Conservation (phyloP, 257 asterid species). For the Nicotiana knightiana region DNA sequence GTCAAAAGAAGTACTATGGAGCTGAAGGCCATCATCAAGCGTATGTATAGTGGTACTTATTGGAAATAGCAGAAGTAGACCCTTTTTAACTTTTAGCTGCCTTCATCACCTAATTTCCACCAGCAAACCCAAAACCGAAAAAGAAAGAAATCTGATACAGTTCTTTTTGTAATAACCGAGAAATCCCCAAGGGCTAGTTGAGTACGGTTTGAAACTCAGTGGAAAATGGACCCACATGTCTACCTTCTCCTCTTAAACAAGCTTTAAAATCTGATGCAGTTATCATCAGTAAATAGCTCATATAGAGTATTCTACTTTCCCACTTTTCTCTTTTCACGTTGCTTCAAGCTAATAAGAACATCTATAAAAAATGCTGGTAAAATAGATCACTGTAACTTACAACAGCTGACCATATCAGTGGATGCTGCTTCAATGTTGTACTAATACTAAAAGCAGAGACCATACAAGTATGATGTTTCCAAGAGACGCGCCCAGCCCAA, state of each 20-base stretch:
- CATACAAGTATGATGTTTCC: conserved; percentile 89
- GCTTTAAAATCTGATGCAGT: neutral
- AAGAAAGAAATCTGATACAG: neutral
- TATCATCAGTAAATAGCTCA: neutral
- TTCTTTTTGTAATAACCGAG: no score
- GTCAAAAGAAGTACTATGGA: neutral
- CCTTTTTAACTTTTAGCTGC: neutral
- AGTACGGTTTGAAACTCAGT: no score
- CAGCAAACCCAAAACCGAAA: neutral
- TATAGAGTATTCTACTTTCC: neutral
- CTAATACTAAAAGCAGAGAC: conserved; percentile 92
- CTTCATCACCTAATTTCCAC: neutral
- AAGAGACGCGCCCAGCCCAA: conserved; percentile 95
- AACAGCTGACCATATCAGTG: conserved; percentile 90
- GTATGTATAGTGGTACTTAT: neutral
- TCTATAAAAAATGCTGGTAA: neutral
- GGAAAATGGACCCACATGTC: no score
- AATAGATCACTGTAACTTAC: conserved; percentile 34
- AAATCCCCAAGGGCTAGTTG: no score
- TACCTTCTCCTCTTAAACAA: no score
- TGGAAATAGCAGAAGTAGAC: neutral
- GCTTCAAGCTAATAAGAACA: neutral
- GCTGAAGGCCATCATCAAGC: neutral
- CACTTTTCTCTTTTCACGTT: neutral
- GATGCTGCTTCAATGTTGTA: conserved; percentile 90